Percentiles rank a stretch among this genome's conserved stretches.
Evolutionary conservation across 2,329 filamentous ascomycete species (phyloP).

Genomic region (Coniochaeta ligniaria): DNA sequence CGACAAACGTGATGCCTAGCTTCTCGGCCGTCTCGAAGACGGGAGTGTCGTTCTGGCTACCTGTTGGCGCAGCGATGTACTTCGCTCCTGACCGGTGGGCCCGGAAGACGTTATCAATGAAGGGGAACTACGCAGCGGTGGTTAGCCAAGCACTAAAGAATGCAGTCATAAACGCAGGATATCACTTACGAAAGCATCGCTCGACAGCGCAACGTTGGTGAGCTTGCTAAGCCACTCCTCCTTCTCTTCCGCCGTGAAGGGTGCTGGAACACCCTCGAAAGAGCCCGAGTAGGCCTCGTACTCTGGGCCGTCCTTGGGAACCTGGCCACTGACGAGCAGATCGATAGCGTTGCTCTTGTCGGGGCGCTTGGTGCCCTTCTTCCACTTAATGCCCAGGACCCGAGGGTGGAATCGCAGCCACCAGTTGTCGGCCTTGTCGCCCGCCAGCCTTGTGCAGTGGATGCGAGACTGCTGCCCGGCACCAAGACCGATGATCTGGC

Average conservation of each 20-base stretch:
- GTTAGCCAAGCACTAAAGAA: slow-evolving; percentile 4
- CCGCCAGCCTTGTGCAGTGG: slow-evolving; percentile 94
- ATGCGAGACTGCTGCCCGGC: slow-evolving; percentile 97
- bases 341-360: slow-evolving; percentile 99
- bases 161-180: neutral
- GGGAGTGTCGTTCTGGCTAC: slow-evolving; percentile 76
- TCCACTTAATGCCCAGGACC: slow-evolving; percentile 86
- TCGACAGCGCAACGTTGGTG: slow-evolving; percentile 75
- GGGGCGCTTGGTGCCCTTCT: slow-evolving; percentile 91
- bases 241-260: slow-evolving; percentile 80
- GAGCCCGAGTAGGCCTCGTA: slow-evolving; percentile 78
- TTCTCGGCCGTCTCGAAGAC: slow-evolving; percentile 89
- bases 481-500: slow-evolving; percentile 88
- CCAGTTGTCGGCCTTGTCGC: slow-evolving; percentile 99
- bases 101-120: slow-evolving; percentile 96
- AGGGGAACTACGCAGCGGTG: slow-evolving; percentile 65
- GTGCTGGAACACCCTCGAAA: slow-evolving; percentile 80
- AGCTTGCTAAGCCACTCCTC: slow-evolving; percentile 80
- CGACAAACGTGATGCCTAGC: slow-evolving; percentile 86
- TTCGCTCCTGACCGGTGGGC: slow-evolving; percentile 83
- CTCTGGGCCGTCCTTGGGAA: slow-evolving; percentile 78
- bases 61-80: slow-evolving; percentile 89
- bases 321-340: slow-evolving; percentile 82
- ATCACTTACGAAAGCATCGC: slow-evolving; percentile 85
- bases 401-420: slow-evolving; percentile 97